Conservation (phyloP, 441 rosid genomes). For the Biscutella laevigata region DNA sequence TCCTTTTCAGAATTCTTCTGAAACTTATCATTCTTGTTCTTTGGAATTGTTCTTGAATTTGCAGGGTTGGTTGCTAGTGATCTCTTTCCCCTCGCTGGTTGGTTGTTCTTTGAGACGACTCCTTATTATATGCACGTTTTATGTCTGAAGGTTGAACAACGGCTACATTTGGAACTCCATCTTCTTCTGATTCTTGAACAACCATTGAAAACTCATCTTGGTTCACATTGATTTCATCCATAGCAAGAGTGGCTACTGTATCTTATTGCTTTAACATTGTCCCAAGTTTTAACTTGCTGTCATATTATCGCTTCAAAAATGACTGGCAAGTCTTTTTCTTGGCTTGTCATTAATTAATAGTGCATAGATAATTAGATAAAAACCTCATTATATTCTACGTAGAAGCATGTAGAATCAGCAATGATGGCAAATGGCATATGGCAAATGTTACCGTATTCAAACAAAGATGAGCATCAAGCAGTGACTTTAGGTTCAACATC, state of each 20-base stretch:
- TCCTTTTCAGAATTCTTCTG: constrained; percentile 52
- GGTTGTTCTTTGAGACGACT: constrained; percentile 30
- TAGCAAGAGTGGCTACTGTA: constrained; percentile 6
- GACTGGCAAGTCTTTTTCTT: background rate
- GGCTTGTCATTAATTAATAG: background rate
- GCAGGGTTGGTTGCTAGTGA: constrained; percentile 29
- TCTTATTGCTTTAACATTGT: background rate
- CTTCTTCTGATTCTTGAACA: constrained; percentile 26
- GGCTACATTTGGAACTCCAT: constrained; percentile 46
- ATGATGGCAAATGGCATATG: background rate
- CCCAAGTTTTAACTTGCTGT: background rate
- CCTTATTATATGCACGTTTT: constrained; percentile 32
- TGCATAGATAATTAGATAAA: background rate
- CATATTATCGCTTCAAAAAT: background rate
- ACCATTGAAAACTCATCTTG: constrained; percentile 5
- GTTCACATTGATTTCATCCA: constrained; percentile 20
- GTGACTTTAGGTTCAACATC: constrained; percentile 82
- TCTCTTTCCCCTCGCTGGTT: constrained; percentile 32
- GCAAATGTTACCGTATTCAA: constrained; percentile 59
- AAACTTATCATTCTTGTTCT: constrained; percentile 26
- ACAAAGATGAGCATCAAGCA: constrained; percentile 83
- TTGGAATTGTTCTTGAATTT: constrained; percentile 37
- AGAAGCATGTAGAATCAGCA: constrained; percentile 1
- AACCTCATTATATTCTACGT: background rate
- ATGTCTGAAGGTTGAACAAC: constrained; percentile 29